Evolutionary conservation across 2,329 filamentous ascomycete genomes (phyloP), one percentile per base, ranked within the genome.

Genomic region (Claviceps sorghi): DNA sequence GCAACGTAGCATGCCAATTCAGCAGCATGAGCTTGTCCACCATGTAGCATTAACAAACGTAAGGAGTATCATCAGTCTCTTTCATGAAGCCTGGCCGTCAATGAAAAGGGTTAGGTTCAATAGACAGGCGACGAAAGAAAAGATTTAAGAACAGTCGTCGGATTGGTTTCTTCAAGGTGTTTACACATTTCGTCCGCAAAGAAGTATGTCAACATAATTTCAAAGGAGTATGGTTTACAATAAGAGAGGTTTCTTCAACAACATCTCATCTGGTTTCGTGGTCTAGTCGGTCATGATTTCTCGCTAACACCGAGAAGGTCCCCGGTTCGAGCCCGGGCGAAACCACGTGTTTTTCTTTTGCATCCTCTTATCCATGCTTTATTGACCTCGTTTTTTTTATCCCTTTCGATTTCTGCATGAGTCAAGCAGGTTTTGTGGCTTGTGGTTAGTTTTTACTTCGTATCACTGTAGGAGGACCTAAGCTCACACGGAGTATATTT

Each of bases 201-300:
- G n/a, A n/a, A n/a, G n/a, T n/a, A n/a, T n/a, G n/a, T n/a, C n/a
- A n/a, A n/a, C n/a, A n/a, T n/a, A n/a, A n/a, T n/a, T n/a, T n/a
- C n/a, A n/a, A n/a, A n/a, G n/a, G n/a, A n/a, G n/a, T n/a, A n/a
- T n/a, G n/a, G n/a, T 26, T 26, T 26, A 26, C 0, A 32, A 36
- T 45, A 38, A 0, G 5, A 22, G 8, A 3, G 1, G 0, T 4
- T 3, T 1, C 15, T n/a, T n/a, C 26, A 21, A 1, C 49, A 49
- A 38, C 15, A 40, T 21, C 10, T 0, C 1, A 32, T 1, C 0
- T 51, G 64, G 64, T 67, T 67, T 57, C 62, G 65, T 67, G 64
- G 65, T 67, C 64, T 67, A 67, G 65, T 62, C 66, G 65, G 65
- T 67, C 59, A 67, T 67, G 64, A 64, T 63, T 65, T 66, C 63